Evolutionary conservation across 1,284 basidiomycete species (phyloP).

Genomic region (Sanguinoderma infundibulare): DNA sequence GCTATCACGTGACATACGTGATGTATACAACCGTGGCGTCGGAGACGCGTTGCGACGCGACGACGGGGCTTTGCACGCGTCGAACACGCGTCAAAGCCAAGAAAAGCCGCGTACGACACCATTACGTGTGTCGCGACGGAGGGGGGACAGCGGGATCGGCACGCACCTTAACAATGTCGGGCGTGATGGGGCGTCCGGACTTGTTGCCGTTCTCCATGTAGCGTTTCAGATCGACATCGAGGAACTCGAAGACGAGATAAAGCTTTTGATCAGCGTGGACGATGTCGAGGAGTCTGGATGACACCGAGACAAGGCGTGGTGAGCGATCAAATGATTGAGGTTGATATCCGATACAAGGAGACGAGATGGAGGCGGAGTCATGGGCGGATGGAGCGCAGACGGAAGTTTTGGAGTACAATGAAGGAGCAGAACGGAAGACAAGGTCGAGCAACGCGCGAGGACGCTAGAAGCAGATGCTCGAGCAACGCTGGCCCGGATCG

Average conservation of each 20-base stretch:
- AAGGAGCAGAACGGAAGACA: slow-evolving; percentile 7
- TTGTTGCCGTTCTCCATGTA: slow-evolving; percentile 92
- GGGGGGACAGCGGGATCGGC: neutral
- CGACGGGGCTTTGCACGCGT: slow-evolving; percentile 28
- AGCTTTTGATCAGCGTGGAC: slow-evolving; percentile 97
- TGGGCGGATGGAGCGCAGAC: slow-evolving; percentile 13
- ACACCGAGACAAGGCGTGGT: neutral
- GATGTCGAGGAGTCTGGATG: slow-evolving; percentile 88
- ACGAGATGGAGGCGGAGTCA: slow-evolving; percentile 8
- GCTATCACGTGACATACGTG: slow-evolving; percentile 33
- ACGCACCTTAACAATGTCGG: slow-evolving; percentile 85
- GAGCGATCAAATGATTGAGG: slow-evolving; percentile 14
- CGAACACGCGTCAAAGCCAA: slow-evolving; percentile 24
- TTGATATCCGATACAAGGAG: slow-evolving; percentile 3
- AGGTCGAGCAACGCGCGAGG: neutral
- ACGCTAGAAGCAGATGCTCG: neutral
- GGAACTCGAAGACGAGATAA: slow-evolving; percentile 96
- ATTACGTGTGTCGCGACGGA: neutral
- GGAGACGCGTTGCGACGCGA: slow-evolving; percentile 36
- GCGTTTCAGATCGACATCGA: slow-evolving; percentile 93
- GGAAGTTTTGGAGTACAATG: neutral
- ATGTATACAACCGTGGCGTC: slow-evolving; percentile 12
- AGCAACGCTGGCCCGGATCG: neutral
- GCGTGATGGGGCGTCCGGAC: slow-evolving; percentile 70
- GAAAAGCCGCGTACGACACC: neutral